phyloP scores from a whole-genome alignment of 192 early-diverging fungal species.

The Gorgonomyces haynaldii region DNA sequence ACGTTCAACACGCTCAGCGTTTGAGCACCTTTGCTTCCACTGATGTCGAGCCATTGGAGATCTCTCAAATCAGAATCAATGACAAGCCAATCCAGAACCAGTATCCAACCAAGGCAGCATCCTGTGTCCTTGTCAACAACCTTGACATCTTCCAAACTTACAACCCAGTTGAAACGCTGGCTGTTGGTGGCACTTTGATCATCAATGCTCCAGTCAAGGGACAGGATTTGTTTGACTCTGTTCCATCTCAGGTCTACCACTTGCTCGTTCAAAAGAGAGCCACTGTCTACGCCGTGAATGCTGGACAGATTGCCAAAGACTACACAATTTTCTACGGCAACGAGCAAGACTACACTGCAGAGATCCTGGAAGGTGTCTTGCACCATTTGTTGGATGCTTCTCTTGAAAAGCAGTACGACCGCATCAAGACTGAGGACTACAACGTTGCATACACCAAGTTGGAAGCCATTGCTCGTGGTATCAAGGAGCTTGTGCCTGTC shows the following conservation, averaged over 20 bases:
- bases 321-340: slow-evolving; percentile 39
- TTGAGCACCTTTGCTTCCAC: slow-evolving; percentile 44
- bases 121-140: slow-evolving; percentile 57
- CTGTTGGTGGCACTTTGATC: slow-evolving; percentile 38
- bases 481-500: slow-evolving; percentile 11
- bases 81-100: slow-evolving; percentile 16
- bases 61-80: slow-evolving; percentile 47
- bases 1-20: no score
- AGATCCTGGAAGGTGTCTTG: slow-evolving; percentile 49
- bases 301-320: slow-evolving; percentile 47
- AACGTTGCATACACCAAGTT: slow-evolving; percentile 21
- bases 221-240: slow-evolving; percentile 55
- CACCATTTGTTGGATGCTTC: slow-evolving; percentile 28
- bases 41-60: slow-evolving; percentile 44
- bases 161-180: slow-evolving; percentile 45
- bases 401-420: slow-evolving; percentile 5
- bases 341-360: slow-evolving; percentile 29
- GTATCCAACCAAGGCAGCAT: slow-evolving; percentile 28
- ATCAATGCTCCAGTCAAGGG: slow-evolving; percentile 49
- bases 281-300: slow-evolving; percentile 53
- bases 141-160: slow-evolving; percentile 41
- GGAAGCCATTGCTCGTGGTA: slow-evolving; percentile 21
- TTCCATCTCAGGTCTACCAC: slow-evolving; percentile 52
- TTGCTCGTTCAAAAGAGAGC: slow-evolving; percentile 37
- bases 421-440: slow-evolving; percentile 1